These are phyloP conservation scores for Alternaria novae-zelandiae DNA, from an alignment of 2,329 filamentous ascomycete species.

Conservation along the genomic window DNA sequence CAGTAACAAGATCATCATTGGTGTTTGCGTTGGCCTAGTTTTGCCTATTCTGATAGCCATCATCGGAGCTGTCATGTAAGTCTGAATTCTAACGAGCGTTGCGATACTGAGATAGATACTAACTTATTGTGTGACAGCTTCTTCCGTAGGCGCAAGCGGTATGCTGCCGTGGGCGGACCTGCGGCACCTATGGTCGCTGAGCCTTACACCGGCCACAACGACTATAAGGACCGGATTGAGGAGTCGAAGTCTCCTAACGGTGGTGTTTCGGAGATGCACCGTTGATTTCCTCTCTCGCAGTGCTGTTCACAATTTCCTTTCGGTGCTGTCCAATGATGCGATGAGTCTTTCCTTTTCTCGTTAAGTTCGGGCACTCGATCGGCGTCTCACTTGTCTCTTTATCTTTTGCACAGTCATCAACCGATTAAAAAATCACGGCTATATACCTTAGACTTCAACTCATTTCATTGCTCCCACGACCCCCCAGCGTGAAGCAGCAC, in stretches of 20 bases:
- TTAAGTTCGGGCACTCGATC: neutral
- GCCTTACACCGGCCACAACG: neutral
- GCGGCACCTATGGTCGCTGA: neutral
- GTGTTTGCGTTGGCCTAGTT: slow-evolving; percentile 57
- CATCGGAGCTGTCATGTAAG: slow-evolving; percentile 15
- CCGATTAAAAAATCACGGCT: neutral
- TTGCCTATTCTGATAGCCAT: slow-evolving; percentile 48
- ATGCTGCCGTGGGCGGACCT: neutral
- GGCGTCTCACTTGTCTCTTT: neutral
- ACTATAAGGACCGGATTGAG: neutral
- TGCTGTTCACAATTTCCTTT: neutral
- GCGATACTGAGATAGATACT: neutral
- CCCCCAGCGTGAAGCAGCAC: neutral
- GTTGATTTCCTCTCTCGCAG: neutral
- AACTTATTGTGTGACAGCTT: neutral
- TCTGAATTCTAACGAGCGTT: neutral
- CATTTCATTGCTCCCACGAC: neutral
- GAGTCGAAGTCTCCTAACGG: neutral
- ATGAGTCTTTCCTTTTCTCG: neutral
- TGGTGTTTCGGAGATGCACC: neutral
- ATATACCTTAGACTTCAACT: neutral
- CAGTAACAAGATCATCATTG: slow-evolving; percentile 57
- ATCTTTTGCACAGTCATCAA: neutral
- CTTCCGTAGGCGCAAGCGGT: neutral
- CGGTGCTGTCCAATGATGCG: neutral